These are phyloP conservation scores for Juglanconis oblonga DNA, from an alignment of 2,329 filamentous ascomycete genomes.

Conservation along the genomic window DNA sequence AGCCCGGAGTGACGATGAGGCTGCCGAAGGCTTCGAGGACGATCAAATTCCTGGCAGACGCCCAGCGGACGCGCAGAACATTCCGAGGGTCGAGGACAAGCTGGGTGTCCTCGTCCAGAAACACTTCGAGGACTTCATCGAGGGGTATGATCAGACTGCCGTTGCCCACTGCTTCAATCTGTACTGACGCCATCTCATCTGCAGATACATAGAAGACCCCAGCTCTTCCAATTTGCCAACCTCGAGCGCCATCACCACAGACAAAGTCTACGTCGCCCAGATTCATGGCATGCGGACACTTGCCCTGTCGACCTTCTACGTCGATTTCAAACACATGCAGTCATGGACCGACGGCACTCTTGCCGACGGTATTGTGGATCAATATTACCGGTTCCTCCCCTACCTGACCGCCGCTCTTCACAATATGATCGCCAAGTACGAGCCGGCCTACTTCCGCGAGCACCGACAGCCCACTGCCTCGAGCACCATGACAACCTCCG, in stretches of 20 bases:
- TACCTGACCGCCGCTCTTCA: constrained; percentile 87
- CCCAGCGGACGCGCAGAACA: constrained; percentile 44
- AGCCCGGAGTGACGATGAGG: constrained; percentile 60
- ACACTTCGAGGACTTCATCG: constrained; percentile 77
- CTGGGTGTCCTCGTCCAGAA: constrained; percentile 73
- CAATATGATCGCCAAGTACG: constrained; percentile 90
- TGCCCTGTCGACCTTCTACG: constrained; percentile 78
- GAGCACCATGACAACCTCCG: constrained; percentile 68
- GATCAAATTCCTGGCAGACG: constrained; percentile 58
- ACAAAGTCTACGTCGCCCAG: constrained; percentile 83
- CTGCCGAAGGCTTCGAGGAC: constrained; percentile 57
- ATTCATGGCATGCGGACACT: constrained; percentile 74
- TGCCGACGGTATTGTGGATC: constrained; percentile 79
- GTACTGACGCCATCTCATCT: constrained; percentile 1
- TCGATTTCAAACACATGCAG: constrained; percentile 82
- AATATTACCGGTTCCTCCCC: constrained; percentile 93
- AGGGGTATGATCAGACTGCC: constrained; percentile 52
- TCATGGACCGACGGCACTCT: constrained; percentile 75
- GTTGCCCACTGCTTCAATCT: neutral
- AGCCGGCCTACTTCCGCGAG: constrained; percentile 89
- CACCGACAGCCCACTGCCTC: constrained; percentile 82
- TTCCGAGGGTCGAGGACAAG: constrained; percentile 72
- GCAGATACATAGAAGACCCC: constrained; percentile 66
- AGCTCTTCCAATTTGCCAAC: constrained; percentile 59
- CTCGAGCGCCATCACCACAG: constrained; percentile 69